phyloP scores from a whole-genome alignment of 2,329 filamentous ascomycete species.

The Xylaria sp. region DNA sequence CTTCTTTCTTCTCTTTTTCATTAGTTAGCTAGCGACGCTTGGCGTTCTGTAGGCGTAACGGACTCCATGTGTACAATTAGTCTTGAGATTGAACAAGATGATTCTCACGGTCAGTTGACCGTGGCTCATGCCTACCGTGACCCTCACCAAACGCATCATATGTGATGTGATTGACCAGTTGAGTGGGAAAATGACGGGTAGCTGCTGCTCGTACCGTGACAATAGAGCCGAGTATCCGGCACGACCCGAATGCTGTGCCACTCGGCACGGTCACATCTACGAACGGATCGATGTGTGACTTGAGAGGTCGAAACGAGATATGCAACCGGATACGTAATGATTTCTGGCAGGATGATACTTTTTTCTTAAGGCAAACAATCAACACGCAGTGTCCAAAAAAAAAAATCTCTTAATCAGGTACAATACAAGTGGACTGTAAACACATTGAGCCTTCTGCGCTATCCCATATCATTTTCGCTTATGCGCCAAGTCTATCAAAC shows the following conservation, averaged over 20 bases:
- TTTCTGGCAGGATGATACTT: neutral
- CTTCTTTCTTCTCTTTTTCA: neutral
- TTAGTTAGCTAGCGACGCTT: slow-evolving; percentile 1
- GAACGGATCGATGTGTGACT: neutral
- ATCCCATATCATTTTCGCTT: neutral
- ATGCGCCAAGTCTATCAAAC: neutral
- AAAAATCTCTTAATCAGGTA: neutral
- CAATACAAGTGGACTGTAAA: slow-evolving; percentile 1
- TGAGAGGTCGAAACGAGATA: neutral
- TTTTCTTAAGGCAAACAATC: neutral
- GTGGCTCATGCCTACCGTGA: neutral
- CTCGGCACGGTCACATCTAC: neutral
- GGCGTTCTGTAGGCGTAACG: slow-evolving; percentile 21
- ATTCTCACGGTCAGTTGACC: neutral
- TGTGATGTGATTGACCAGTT: neutral
- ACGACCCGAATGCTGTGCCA: slow-evolving; percentile 2
- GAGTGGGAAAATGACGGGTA: neutral
- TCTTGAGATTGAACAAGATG: neutral
- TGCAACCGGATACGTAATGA: neutral
- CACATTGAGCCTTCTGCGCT: neutral
- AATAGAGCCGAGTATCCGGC: slow-evolving; percentile 8
- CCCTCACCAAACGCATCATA: neutral
- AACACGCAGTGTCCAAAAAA: no score
- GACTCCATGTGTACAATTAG: slow-evolving; percentile 8
- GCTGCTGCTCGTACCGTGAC: neutral